Conservation (phyloP, 2,329 filamentous ascomycete species). For the Cladosporium velox region DNA sequence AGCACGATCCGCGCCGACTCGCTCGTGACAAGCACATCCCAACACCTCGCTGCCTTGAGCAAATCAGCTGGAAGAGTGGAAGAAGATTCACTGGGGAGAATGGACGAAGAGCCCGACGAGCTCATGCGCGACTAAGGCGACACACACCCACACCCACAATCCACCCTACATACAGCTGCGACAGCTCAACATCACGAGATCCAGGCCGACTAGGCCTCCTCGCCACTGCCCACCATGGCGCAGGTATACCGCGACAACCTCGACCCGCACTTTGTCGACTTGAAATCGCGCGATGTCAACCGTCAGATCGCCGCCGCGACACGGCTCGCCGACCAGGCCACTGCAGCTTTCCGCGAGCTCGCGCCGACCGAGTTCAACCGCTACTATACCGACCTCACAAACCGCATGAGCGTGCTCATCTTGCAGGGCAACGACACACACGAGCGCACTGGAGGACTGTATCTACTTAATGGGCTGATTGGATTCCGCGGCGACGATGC, state of each 20-base stretch:
- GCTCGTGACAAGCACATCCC: conserved; percentile 3
- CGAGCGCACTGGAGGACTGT: conserved; percentile 87
- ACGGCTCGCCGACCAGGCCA: conserved; percentile 35
- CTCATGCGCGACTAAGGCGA: conserved; percentile 19
- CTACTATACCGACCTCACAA: conserved; percentile 66
- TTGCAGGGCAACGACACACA: conserved; percentile 82
- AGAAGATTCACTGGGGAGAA: conserved; percentile 4
- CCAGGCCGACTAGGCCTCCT: conserved; percentile 10
- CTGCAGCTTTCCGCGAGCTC: conserved; percentile 59
- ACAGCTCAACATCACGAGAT: conserved; percentile 9
- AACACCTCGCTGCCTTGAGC: neutral
- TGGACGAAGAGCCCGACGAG: conserved; percentile 20
- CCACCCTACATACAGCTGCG: neutral
- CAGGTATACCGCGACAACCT: conserved; percentile 35
- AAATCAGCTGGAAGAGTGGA: neutral
- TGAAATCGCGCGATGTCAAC: conserved; percentile 33
- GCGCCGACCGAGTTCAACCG: conserved; percentile 74
- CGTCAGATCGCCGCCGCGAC: conserved; percentile 34
- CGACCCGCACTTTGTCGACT: conserved; percentile 35
- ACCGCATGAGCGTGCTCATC: conserved; percentile 71
- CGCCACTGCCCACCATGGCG: conserved; percentile 30
- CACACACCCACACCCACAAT: neutral
- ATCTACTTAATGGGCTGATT: conserved; percentile 88
- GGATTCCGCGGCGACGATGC: conserved; percentile 96
- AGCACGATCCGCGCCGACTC: conserved; percentile 7